phyloP scores from a whole-genome alignment of 1,284 basidiomycete genomes.

The Lentinula novae-zelandiae region DNA sequence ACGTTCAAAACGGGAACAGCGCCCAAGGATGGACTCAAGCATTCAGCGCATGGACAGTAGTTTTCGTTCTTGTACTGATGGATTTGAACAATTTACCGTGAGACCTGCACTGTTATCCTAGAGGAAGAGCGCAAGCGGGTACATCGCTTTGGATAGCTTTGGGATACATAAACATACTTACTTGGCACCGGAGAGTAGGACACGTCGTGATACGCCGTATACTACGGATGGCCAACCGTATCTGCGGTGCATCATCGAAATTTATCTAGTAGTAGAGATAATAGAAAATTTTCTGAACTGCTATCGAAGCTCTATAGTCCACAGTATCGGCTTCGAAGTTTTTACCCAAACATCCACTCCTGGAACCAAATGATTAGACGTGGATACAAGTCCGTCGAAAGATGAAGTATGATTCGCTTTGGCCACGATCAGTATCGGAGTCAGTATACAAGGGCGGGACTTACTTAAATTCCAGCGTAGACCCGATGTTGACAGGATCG shows the following conservation, averaged over 20 bases:
- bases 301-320: constrained; percentile 68
- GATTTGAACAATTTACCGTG: not conserved
- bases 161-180: no score
- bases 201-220: no score
- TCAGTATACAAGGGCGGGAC: constrained; percentile 21
- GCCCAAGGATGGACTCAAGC: not conserved
- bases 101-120: no score
- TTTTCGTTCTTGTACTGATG: not conserved
- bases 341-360: constrained; percentile 64
- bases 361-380: constrained; percentile 85
- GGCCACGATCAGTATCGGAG: not conserved
- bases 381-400: constrained; percentile 82
- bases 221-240: no score
- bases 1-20: not conserved
- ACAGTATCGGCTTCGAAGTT: constrained; percentile 85
- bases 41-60: not conserved
- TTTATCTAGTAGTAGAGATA: no score
- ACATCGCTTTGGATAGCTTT: no score
- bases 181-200: no score
- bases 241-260: no score
- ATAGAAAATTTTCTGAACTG: not conserved
- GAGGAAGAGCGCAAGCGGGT: no score
- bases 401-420: constrained; percentile 62
- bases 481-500: constrained; percentile 78
- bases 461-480: constrained; percentile 88